A percentile compares a stretch with the other conserved stretches of the same genome.
These are phyloP conservation scores for Cyathus striatus DNA, from an alignment of 768 basidiomycete species.

Conservation along the genomic window DNA sequence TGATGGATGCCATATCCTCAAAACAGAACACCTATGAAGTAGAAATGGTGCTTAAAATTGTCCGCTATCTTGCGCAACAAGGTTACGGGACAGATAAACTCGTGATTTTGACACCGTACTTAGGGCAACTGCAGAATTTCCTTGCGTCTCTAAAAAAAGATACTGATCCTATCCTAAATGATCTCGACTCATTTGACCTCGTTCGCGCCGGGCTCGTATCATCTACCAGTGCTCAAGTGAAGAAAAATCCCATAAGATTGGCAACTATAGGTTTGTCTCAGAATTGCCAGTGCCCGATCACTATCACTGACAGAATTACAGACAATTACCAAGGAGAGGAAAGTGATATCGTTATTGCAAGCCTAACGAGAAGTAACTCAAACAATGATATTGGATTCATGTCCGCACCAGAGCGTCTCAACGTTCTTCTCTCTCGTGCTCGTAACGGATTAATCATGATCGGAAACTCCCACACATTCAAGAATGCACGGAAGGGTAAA, in stretches of 20 bases:
- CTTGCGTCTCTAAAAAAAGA: slow-evolving; percentile 37
- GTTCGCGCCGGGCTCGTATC: slow-evolving; percentile 50
- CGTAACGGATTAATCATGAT: slow-evolving; percentile 62
- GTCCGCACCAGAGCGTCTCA: slow-evolving; percentile 63
- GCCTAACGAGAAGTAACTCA: slow-evolving; percentile 56
- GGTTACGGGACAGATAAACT: slow-evolving; percentile 58
- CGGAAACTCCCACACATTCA: slow-evolving; percentile 59
- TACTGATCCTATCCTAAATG: slow-evolving; percentile 57
- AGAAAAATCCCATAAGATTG: slow-evolving; percentile 45
- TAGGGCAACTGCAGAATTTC: slow-evolving; percentile 58
- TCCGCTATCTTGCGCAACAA: slow-evolving; percentile 62
- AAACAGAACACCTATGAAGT: slow-evolving; percentile 61
- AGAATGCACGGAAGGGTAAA: slow-evolving; percentile 41
- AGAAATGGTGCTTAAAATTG: slow-evolving; percentile 59
- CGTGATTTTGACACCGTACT: slow-evolving; percentile 65
- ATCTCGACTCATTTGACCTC: slow-evolving; percentile 57
- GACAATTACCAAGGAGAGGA: slow-evolving; percentile 81
- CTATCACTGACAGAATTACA: slow-evolving; percentile 13
- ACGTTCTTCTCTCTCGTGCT: slow-evolving; percentile 67
- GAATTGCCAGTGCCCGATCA: background rate
- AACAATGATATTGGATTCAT: slow-evolving; percentile 64
- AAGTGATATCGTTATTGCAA: slow-evolving; percentile 60
- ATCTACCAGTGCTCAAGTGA: slow-evolving; percentile 26
- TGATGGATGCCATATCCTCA: slow-evolving; percentile 47
- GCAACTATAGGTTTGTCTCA: slow-evolving; percentile 55